These are phyloP conservation scores for Gryganskiella cystojenkinii DNA, from an alignment of 192 early-diverging fungal species.

Conservation along the genomic window DNA sequence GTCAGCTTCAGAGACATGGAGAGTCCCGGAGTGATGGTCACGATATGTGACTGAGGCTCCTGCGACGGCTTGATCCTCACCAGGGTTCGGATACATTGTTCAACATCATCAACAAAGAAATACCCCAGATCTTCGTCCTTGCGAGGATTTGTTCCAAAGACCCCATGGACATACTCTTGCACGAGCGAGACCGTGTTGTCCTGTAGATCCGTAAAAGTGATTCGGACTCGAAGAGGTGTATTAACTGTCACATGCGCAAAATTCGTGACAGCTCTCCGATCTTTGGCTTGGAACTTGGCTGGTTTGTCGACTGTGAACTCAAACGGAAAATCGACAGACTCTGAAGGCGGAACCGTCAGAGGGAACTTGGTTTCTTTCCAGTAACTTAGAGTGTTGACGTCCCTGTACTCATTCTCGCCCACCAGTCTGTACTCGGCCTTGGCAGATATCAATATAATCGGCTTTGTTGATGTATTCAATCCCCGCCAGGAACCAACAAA, in stretches of 20 bases:
- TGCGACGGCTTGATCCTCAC: slow-evolving; percentile 14
- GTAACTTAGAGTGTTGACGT: slow-evolving; percentile 22
- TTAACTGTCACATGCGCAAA: slow-evolving; percentile 46
- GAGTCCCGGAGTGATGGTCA: slow-evolving; percentile 4
- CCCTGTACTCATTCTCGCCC: slow-evolving; percentile 38
- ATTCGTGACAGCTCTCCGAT: slow-evolving; percentile 33
- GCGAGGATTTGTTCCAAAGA: slow-evolving; percentile 11
- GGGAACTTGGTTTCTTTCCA: slow-evolving; percentile 22
- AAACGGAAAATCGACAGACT: slow-evolving; percentile 34
- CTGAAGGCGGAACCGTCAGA: slow-evolving; percentile 25
- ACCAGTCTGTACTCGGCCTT: slow-evolving; percentile 50
- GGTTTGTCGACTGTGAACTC: slow-evolving; percentile 31
- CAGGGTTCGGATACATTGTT: slow-evolving; percentile 7
- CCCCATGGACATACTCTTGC: slow-evolving; percentile 43
- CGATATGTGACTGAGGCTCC: not conserved
- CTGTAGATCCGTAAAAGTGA: slow-evolving; percentile 36
- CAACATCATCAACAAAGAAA: slow-evolving; percentile 48
- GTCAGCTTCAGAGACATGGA: slow-evolving; percentile 3
- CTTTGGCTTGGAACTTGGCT: slow-evolving; percentile 14
- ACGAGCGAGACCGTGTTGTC: slow-evolving; percentile 33
- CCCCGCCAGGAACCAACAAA: slow-evolving; percentile 10
- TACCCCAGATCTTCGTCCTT: slow-evolving; percentile 45
- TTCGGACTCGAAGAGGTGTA: slow-evolving; percentile 47
- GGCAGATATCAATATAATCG: slow-evolving; percentile 5
- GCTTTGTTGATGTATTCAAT: slow-evolving; percentile 10